Conservation (phyloP, 2,329 filamentous ascomycete species). For the Simplicillium aogashimaense region DNA sequence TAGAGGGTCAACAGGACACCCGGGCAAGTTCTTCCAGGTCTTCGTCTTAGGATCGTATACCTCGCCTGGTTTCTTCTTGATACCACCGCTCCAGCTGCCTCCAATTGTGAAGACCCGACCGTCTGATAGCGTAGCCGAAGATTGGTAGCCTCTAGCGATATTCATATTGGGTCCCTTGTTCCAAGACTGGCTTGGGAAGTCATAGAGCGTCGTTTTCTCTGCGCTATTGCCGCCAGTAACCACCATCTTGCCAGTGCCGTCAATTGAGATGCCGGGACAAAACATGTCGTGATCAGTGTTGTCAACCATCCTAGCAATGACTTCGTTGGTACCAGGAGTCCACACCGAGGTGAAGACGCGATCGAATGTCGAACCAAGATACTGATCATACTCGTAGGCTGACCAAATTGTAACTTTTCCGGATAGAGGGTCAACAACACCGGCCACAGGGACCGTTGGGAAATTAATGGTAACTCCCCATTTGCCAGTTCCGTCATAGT, state of each 20-base stretch:
- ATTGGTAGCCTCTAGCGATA: conserved; percentile 41
- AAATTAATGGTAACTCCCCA: conserved; percentile 25
- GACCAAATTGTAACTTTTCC: conserved; percentile 17
- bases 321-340: conserved; percentile 20
- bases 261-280: conserved; percentile 43
- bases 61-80: conserved; percentile 45
- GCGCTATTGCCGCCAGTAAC: conserved; percentile 44
- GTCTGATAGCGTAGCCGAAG: conserved; percentile 36
- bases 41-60: conserved; percentile 34
- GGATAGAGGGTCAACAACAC: conserved; percentile 14
- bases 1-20: conserved; percentile 34
- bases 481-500: conserved; percentile 14
- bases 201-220: conserved; percentile 36
- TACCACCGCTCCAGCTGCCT: conserved; percentile 39
- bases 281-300: conserved; percentile 45
- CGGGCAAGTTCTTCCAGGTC: conserved; percentile 34
- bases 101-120: conserved; percentile 49
- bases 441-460: conserved; percentile 23
- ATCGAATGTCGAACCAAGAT: conserved; percentile 5
- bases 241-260: conserved; percentile 36
- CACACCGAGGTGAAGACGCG: conserved; percentile 14
- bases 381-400: conserved; percentile 10
- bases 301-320: conserved; percentile 12
- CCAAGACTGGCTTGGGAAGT: conserved; percentile 27
- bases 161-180: conserved; percentile 29